Conservation (phyloP, 2,329 filamentous ascomycete genomes). For the Truncatella angustata region DNA sequence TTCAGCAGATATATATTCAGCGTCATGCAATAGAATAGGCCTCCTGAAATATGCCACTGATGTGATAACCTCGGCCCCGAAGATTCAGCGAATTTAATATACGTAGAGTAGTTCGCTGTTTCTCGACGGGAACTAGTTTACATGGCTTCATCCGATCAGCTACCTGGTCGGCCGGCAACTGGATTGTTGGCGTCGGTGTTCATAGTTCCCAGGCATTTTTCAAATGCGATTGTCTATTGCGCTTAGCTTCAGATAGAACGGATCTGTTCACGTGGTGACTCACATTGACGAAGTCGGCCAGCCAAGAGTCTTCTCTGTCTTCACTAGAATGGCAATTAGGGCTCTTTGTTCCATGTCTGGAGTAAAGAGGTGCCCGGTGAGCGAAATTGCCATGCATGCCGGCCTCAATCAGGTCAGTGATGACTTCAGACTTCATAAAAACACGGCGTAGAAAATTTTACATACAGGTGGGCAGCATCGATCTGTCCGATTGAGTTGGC, state of each 20-base stretch:
- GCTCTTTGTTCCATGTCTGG: slow-evolving; percentile 27
- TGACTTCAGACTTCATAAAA: no score
- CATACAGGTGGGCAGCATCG: slow-evolving; percentile 22
- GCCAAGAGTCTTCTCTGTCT: slow-evolving; percentile 23
- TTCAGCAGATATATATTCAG: no score
- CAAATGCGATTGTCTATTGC: not conserved
- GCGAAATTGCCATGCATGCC: slow-evolving; percentile 23
- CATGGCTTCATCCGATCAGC: no score
- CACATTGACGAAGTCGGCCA: slow-evolving; percentile 15
- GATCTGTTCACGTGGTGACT: not conserved
- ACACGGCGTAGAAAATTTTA: not conserved
- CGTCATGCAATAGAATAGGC: no score
- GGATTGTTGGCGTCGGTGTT: no score
- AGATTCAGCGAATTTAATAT: no score
- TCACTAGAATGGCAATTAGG: slow-evolving; percentile 28
- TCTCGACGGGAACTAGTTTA: no score
- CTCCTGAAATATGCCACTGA: no score
- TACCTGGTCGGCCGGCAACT: no score
- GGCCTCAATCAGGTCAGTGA: not conserved
- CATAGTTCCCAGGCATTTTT: not conserved
- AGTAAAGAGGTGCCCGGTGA: slow-evolving; percentile 35
- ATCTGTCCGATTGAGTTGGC: slow-evolving; percentile 17
- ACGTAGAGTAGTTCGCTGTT: no score
- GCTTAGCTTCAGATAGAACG: not conserved
- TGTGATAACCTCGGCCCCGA: no score